Conservation (phyloP, 2,329 filamentous ascomycete genomes). For the Pseudocercospora fuligena region DNA sequence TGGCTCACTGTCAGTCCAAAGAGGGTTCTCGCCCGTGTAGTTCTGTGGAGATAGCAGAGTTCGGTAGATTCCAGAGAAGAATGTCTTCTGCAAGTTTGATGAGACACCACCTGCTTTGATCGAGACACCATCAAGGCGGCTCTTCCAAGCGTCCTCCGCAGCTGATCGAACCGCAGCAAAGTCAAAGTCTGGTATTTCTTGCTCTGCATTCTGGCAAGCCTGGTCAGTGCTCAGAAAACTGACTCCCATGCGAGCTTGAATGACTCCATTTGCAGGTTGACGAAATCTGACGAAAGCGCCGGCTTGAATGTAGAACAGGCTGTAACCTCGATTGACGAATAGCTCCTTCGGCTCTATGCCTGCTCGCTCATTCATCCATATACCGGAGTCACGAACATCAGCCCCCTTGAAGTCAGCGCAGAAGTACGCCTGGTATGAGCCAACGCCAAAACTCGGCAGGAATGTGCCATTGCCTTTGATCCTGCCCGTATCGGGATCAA, state of each 20-base stretch:
- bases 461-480: constrained; percentile 64
- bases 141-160: constrained; percentile 45
- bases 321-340: constrained; percentile 37
- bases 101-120: constrained; percentile 50
- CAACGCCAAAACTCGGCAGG: constrained; percentile 63
- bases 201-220: constrained; percentile 69
- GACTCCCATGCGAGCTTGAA: constrained; percentile 68
- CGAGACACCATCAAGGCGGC: constrained; percentile 44
- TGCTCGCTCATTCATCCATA: constrained; percentile 60
- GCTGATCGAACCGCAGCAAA: constrained; percentile 58
- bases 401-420: constrained; percentile 63
- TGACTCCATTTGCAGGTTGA: constrained; percentile 29
- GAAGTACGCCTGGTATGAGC: constrained; percentile 62
- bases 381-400: constrained; percentile 58
- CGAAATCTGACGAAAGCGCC: constrained; percentile 36
- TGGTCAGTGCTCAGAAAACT: constrained; percentile 69
- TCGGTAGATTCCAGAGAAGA: constrained; percentile 69
- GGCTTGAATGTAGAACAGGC: constrained; percentile 42
- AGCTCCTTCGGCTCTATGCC: constrained; percentile 48
- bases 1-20: constrained; percentile 66
- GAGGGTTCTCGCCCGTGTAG: constrained; percentile 71
- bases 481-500: constrained; percentile 57
- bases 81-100: constrained; percentile 56
- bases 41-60: constrained; percentile 73
- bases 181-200: constrained; percentile 68